A percentile compares a stretch with the other conserved stretches of the same genome.
Conservation (phyloP, 495 filamentous ascomycete species). For the Trichoderma orchidacearum region DNA sequence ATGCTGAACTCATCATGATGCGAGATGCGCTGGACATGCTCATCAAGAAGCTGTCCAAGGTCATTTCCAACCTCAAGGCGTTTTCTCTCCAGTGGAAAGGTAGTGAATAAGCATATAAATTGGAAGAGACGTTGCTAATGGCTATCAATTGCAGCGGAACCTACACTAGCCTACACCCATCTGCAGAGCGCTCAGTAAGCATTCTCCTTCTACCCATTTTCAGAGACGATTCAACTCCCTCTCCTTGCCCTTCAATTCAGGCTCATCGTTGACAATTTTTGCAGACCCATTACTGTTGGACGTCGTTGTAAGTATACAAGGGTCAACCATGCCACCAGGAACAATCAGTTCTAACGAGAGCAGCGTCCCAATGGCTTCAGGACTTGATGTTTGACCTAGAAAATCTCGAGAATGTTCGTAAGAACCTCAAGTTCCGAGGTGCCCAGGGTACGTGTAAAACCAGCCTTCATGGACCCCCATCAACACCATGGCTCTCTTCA, state of each 20-base stretch:
- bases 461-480: slow-evolving; percentile 45
- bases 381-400: slow-evolving; percentile 79
- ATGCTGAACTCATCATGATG: slow-evolving; percentile 78
- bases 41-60: slow-evolving; percentile 72
- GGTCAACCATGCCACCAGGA: neutral
- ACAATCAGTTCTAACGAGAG: neutral
- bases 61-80: slow-evolving; percentile 62
- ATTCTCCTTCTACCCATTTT: neutral
- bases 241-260: neutral
- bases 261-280: neutral
- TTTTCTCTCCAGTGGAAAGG: slow-evolving; percentile 72
- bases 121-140: neutral
- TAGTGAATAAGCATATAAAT: neutral
- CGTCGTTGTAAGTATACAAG: slow-evolving; percentile 30
- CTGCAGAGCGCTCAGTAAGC: slow-evolving; percentile 39
- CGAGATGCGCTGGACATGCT: slow-evolving; percentile 61
- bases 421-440: slow-evolving; percentile 71
- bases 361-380: slow-evolving; percentile 61
- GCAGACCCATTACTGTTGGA: slow-evolving; percentile 75
- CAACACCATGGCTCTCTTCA: neutral
- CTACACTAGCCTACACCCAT: slow-evolving; percentile 74
- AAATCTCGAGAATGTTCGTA: slow-evolving; percentile 61
- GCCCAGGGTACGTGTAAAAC: slow-evolving; percentile 47
- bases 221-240: neutral
- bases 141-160: slow-evolving; percentile 12